These are phyloP conservation scores for Ocimum tenuiflorum DNA, from an alignment of 257 asterid genomes.

Conservation along the genomic window DNA sequence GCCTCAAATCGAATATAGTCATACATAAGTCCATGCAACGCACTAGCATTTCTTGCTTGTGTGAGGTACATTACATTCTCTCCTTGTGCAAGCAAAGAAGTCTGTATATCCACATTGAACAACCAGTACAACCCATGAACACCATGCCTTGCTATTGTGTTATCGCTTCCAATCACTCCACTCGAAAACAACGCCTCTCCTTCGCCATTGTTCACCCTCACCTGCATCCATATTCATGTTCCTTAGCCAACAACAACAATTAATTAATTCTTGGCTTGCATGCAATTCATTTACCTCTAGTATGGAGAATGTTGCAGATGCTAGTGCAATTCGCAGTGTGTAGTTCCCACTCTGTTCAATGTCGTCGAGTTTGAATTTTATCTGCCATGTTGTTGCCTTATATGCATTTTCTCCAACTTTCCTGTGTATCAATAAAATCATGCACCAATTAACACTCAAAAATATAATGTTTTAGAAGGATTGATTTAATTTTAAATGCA, in stretches of 20 bases:
- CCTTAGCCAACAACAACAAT: neutral
- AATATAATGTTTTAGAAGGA: neutral
- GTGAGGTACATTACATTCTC: constrained; percentile 45
- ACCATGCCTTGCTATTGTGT: constrained; percentile 65
- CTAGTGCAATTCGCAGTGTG: constrained; percentile 47
- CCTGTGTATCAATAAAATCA: neutral
- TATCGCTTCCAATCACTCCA: constrained; percentile 65
- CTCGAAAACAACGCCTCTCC: constrained; percentile 28
- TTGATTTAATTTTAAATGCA: neutral
- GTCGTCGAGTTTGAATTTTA: constrained; percentile 39
- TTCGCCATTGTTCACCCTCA: neutral
- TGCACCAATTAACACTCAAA: neutral
- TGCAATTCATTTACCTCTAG: constrained; percentile 44
- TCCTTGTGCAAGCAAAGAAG: constrained; percentile 29
- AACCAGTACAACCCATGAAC: constrained; percentile 59
- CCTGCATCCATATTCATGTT: neutral
- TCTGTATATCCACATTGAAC: constrained; percentile 34
- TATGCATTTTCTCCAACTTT: constrained; percentile 24
- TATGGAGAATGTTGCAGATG: constrained; percentile 47
- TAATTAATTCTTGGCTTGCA: neutral
- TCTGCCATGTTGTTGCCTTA: constrained; percentile 57
- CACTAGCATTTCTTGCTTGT: constrained; percentile 38
- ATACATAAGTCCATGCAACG: constrained; percentile 59
- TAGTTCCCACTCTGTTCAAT: constrained; percentile 36
- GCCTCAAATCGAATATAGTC: constrained; percentile 63